Conservation (phyloP, 2,329 filamentous ascomycete species). For the Cladorrhinum sp. region DNA sequence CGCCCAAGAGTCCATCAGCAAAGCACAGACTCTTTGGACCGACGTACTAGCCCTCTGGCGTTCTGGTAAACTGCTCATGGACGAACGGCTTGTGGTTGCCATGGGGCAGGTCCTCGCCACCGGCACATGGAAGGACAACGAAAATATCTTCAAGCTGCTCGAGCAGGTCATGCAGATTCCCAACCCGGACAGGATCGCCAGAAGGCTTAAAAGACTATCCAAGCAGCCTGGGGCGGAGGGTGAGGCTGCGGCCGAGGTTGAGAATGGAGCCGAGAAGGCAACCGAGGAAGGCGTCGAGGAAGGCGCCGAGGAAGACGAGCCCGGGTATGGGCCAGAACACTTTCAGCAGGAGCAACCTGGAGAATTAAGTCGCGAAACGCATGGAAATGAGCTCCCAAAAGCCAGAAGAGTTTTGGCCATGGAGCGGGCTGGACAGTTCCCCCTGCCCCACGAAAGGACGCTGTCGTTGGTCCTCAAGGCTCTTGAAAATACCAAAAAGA, state of each 20-base stretch:
- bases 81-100: slow-evolving; percentile 73
- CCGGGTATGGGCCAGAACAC: background rate
- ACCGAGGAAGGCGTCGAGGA: background rate
- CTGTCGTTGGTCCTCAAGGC: slow-evolving; percentile 69
- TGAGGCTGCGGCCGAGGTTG: background rate
- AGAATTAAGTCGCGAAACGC: background rate
- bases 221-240: background rate
- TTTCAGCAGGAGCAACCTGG: background rate
- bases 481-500: slow-evolving; percentile 57
- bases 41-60: slow-evolving; percentile 77
- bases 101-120: slow-evolving; percentile 78
- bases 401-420: background rate
- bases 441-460: slow-evolving; percentile 51
- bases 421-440: slow-evolving; percentile 31
- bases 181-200: slow-evolving; percentile 43
- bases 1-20: slow-evolving; percentile 51
- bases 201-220: slow-evolving; percentile 2
- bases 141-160: slow-evolving; percentile 71
- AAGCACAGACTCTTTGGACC: slow-evolving; percentile 74
- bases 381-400: background rate
- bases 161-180: slow-evolving; percentile 78
- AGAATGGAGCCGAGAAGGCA: background rate
- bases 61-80: slow-evolving; percentile 65
- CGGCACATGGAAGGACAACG: slow-evolving; percentile 60
- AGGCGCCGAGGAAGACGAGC: background rate